Percentiles rank a stretch among this genome's conserved stretches.
phyloP scores from a whole-genome alignment of 257 asterid genomes.

The Solanum virginianum region DNA sequence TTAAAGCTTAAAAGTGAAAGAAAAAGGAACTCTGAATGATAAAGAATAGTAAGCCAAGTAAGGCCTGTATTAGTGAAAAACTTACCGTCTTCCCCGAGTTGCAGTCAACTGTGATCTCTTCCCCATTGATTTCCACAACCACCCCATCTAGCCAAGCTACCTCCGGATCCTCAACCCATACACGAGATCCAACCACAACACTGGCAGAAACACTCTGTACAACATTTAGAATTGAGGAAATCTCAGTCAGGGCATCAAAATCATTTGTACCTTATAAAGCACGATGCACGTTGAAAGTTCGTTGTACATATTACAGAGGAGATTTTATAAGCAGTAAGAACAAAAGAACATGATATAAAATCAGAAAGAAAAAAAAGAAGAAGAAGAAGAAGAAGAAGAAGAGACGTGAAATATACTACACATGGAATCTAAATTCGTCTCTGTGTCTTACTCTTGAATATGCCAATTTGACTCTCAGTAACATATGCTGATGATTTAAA shows the following conservation, averaged over 20 bases:
- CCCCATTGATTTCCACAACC: slow-evolving; percentile 51
- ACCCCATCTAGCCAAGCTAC: slow-evolving; percentile 89
- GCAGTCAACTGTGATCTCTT: slow-evolving; percentile 49
- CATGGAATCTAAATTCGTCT: background rate
- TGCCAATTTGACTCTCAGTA: background rate
- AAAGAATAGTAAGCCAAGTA: background rate
- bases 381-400: background rate
- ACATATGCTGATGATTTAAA: background rate
- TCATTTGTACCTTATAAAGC: background rate
- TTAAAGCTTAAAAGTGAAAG: background rate
- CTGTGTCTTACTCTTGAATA: background rate
- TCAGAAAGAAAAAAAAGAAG: background rate
- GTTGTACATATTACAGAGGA: background rate
- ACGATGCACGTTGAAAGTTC: background rate
- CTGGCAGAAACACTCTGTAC: slow-evolving; percentile 53
- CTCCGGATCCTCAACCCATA: slow-evolving; percentile 90
- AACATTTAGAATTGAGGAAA: slow-evolving; percentile 1
- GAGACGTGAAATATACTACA: background rate
- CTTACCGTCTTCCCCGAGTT: slow-evolving; percentile 70
- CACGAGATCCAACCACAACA: slow-evolving; percentile 75
- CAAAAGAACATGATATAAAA: background rate
- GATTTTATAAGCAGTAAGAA: background rate
- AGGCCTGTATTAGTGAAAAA: background rate
- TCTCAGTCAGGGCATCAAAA: background rate
- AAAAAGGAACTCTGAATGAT: background rate